Percentiles rank a stretch among this genome's conserved stretches.
These are phyloP conservation scores for Nitzschia sp. DNA, from an alignment of 108 stramenopile species.

Conservation along the genomic window DNA sequence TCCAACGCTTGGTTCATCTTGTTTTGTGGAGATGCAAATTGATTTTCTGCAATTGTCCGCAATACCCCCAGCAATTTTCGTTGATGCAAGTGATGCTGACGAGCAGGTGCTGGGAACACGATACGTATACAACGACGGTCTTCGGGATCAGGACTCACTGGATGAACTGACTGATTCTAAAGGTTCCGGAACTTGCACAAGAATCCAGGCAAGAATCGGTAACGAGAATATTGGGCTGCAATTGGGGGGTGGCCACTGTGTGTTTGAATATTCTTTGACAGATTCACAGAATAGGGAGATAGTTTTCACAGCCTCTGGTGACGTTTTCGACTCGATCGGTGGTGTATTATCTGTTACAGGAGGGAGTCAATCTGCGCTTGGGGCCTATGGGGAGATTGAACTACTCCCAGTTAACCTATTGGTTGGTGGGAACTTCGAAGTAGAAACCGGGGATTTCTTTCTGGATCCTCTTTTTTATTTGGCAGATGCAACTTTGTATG, in stretches of 20 bases:
- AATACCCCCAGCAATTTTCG: slow-evolving; percentile 23
- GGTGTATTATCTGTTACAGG: slow-evolving; percentile 21
- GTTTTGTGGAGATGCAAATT: neutral
- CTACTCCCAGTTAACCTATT: slow-evolving; percentile 11
- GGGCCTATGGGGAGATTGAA: slow-evolving; percentile 22
- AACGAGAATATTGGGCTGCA: slow-evolving; percentile 15
- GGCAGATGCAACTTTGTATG: slow-evolving; percentile 15
- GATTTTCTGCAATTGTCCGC: slow-evolving; percentile 27
- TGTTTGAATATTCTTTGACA: slow-evolving; percentile 10
- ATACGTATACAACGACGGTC: slow-evolving; percentile 31
- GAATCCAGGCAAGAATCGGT: slow-evolving; percentile 22
- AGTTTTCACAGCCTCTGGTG: slow-evolving; percentile 17
- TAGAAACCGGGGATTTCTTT: slow-evolving; percentile 24
- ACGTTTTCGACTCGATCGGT: slow-evolving; percentile 17
- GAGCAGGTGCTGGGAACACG: slow-evolving; percentile 24
- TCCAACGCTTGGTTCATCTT: neutral
- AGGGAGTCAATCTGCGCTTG: slow-evolving; percentile 5
- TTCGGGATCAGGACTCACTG: slow-evolving; percentile 11
- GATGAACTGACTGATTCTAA: slow-evolving; percentile 18
- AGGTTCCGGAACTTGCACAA: slow-evolving; percentile 16
- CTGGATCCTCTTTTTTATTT: slow-evolving; percentile 20
- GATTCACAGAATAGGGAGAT: slow-evolving; percentile 15
- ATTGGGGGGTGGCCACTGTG: slow-evolving; percentile 15
- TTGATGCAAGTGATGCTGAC: slow-evolving; percentile 9
- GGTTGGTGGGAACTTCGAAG: slow-evolving; percentile 11